A percentile compares a stretch with the other conserved stretches of the same genome.
Conservation (phyloP, 2,329 filamentous ascomycete species). For the Trichoderma citrinoviride region DNA sequence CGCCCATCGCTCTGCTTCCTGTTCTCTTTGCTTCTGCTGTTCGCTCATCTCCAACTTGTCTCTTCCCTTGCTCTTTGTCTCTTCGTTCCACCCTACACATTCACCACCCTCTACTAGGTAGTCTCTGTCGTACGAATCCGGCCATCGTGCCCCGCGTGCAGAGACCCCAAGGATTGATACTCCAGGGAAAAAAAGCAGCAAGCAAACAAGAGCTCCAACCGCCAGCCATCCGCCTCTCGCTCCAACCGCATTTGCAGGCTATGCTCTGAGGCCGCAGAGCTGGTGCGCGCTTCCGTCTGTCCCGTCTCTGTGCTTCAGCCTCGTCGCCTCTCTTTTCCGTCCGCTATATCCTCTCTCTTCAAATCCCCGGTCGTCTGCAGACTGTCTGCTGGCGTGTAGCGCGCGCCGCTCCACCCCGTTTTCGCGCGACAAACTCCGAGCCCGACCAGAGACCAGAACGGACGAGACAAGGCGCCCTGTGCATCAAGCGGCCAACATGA, state of each 20-base stretch:
- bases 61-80: too few relatives aligned
- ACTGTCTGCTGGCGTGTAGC: slow-evolving; percentile 12
- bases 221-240: not conserved
- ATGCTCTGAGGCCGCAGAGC: slow-evolving; percentile 24
- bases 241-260: slow-evolving; percentile 14
- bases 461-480: not conserved
- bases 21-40: not conserved
- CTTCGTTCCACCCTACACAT: too few relatives aligned
- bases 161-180: not conserved
- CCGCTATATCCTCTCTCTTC: not conserved
- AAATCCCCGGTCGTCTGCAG: not conserved
- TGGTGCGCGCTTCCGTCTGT: slow-evolving; percentile 18
- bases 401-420: slow-evolving; percentile 17
- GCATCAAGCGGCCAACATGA: slow-evolving; percentile 25
- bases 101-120: too few relatives aligned
- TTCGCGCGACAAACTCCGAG: slow-evolving; percentile 8
- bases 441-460: not conserved
- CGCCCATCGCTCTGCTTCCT: not conserved
- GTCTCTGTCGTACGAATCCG: not conserved
- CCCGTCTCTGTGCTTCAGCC: not conserved
- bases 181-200: not conserved
- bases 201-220: not conserved
- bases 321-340: not conserved
- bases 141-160: not conserved
- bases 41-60: not conserved